phyloP scores from a whole-genome alignment of 345 rosid genomes.

The Aurinia saxatilis region DNA sequence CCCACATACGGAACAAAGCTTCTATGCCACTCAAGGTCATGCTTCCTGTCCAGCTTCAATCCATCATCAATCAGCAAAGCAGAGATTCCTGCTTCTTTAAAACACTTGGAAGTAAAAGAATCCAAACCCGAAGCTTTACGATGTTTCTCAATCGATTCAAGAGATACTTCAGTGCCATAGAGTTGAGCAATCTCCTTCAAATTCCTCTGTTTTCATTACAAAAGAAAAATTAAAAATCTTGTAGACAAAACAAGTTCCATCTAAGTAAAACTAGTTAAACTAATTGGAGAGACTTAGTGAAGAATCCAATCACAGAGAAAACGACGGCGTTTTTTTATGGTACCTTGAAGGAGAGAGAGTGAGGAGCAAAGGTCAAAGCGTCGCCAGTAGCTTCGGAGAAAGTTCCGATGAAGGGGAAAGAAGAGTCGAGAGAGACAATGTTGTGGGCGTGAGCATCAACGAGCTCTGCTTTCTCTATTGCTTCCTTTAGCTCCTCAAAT shows the following conservation, averaged over 20 bases:
- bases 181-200: slow-evolving; percentile 67
- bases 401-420: slow-evolving; percentile 57
- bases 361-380: slow-evolving; percentile 58
- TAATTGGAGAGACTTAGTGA: no score
- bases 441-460: slow-evolving; percentile 90
- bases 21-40: slow-evolving; percentile 64
- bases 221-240: no score
- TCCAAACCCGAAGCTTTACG: slow-evolving; percentile 53
- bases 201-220: slow-evolving; percentile 45
- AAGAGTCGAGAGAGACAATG: slow-evolving; percentile 60
- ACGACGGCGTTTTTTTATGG: background rate
- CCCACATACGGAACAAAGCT: slow-evolving; percentile 60
- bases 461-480: slow-evolving; percentile 45
- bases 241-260: no score
- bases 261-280: no score
- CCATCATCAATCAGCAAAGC: slow-evolving; percentile 90
- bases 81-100: slow-evolving; percentile 67
- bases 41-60: slow-evolving; percentile 65
- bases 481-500: slow-evolving; percentile 44
- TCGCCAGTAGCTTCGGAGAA: slow-evolving; percentile 72
- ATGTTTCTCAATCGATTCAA: slow-evolving; percentile 57
- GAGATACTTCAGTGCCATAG: slow-evolving; percentile 55
- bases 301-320: background rate
- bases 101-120: slow-evolving; percentile 52
- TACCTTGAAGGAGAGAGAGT: slow-evolving; percentile 86